Percentiles rank a stretch among this genome's conserved stretches.
Conservation (phyloP, 192 early-diverging fungal genomes). For the Diversispora epigaea region DNA sequence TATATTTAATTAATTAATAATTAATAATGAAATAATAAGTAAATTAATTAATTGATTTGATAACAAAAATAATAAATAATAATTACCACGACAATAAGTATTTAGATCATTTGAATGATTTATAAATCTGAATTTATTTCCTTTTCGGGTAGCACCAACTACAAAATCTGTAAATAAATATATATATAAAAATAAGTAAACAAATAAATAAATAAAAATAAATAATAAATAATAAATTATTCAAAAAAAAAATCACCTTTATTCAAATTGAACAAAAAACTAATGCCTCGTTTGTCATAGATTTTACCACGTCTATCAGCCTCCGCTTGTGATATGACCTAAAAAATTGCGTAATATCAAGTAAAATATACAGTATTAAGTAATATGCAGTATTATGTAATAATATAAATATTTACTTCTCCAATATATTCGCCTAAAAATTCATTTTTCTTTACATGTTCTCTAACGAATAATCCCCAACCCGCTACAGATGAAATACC, state of each 20-base stretch:
- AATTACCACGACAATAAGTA: conserved; percentile 25
- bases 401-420: conserved; percentile 18
- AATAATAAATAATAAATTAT: background rate
- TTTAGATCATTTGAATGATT: conserved; percentile 33
- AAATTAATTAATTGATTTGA: background rate
- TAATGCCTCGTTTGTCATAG: conserved; percentile 27
- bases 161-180: conserved; percentile 13
- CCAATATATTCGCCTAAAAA: conserved; percentile 31
- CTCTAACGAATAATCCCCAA: background rate
- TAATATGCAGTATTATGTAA: background rate
- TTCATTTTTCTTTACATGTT: conserved; percentile 29
- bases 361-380: background rate
- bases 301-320: conserved; percentile 32
- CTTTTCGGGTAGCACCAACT: conserved; percentile 31
- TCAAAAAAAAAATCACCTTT: conserved; percentile 17
- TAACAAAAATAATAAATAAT: background rate
- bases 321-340: conserved; percentile 29
- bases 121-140: conserved; percentile 32
- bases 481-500: background rate
- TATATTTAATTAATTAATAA: background rate
- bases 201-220: background rate
- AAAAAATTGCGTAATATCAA: background rate
- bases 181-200: background rate
- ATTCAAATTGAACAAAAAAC: conserved; percentile 33
- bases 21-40: background rate